phyloP scores from a whole-genome alignment of 768 basidiomycete genomes.

The Udeniomyces megalosporus region DNA sequence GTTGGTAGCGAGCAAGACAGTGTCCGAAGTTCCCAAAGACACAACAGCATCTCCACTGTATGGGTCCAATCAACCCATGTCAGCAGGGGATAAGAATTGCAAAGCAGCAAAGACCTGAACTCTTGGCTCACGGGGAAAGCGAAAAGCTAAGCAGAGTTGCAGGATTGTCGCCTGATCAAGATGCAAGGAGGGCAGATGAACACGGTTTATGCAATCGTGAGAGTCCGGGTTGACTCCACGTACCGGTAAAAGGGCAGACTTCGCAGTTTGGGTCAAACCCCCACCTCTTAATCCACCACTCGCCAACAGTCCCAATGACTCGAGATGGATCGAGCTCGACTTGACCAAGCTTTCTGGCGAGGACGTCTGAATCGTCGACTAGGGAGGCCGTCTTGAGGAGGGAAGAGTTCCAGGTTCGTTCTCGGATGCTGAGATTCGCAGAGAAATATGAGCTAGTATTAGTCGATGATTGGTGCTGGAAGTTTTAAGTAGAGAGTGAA shows the following conservation, averaged over 20 bases:
- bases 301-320: slow-evolving; percentile 45
- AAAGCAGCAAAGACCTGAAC: no score
- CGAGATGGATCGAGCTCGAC: slow-evolving; percentile 53
- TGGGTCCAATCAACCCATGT: no score
- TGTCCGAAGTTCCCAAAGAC: slow-evolving; percentile 77
- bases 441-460: background rate
- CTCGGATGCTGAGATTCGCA: background rate
- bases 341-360: slow-evolving; percentile 53
- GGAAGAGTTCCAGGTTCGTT: background rate
- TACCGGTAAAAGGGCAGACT: slow-evolving; percentile 67
- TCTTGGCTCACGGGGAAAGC: slow-evolving; percentile 33
- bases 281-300: slow-evolving; percentile 61
- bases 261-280: slow-evolving; percentile 60
- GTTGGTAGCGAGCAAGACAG: slow-evolving; percentile 48
- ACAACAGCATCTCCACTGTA: slow-evolving; percentile 56
- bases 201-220: no score
- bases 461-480: background rate
- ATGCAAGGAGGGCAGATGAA: slow-evolving; percentile 65
- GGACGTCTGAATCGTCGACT: slow-evolving; percentile 24
- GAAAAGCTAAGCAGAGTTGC: slow-evolving; percentile 42
- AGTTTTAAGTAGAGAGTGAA: background rate
- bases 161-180: slow-evolving; percentile 80
- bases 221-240: no score
- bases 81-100: no score
- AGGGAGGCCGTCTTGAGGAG: background rate